These are phyloP conservation scores for Mortierella claussenii DNA, from an alignment of 192 early-diverging fungal species.

Conservation along the genomic window DNA sequence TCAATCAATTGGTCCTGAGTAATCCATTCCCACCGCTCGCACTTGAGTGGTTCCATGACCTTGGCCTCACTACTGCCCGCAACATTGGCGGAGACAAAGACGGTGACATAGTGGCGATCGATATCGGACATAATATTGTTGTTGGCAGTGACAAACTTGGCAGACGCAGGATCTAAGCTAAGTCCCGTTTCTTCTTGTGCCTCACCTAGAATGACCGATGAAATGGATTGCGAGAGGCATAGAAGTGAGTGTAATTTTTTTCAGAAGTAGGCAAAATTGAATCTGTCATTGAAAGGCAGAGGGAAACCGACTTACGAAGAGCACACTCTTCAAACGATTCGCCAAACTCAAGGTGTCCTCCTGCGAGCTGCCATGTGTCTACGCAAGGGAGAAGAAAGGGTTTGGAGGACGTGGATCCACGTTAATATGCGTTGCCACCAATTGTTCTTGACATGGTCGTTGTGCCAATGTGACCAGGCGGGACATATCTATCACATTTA, in stretches of 20 bases:
- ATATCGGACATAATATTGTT: constrained; percentile 63
- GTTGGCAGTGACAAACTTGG: constrained; percentile 58
- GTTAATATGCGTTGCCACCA: neutral
- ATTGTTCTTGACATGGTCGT: neutral
- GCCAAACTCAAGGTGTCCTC: constrained; percentile 66
- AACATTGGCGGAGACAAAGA: constrained; percentile 59
- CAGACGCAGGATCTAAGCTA: constrained; percentile 39
- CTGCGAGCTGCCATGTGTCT: constrained; percentile 62
- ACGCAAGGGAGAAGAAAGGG: neutral
- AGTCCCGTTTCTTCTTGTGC: constrained; percentile 57
- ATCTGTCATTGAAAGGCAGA: too few species aligned
- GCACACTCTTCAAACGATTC: constrained; percentile 68
- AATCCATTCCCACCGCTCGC: constrained; percentile 43
- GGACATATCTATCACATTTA: constrained; percentile 13
- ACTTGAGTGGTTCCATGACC: constrained; percentile 50
- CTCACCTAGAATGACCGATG: constrained; percentile 49
- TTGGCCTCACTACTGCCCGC: constrained; percentile 6
- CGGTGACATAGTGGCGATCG: constrained; percentile 66
- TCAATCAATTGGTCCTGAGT: constrained; percentile 24
- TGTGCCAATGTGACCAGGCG: neutral
- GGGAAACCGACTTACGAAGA: constrained; percentile 31
- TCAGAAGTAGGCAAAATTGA: neutral
- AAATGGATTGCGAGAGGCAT: too few species aligned
- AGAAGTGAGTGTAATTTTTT: neutral
- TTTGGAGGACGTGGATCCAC: neutral